Percentiles rank a stretch among this genome's conserved stretches.
phyloP scores from a whole-genome alignment of 805 yeast species.

The Zygosaccharomyces rouxii region DNA sequence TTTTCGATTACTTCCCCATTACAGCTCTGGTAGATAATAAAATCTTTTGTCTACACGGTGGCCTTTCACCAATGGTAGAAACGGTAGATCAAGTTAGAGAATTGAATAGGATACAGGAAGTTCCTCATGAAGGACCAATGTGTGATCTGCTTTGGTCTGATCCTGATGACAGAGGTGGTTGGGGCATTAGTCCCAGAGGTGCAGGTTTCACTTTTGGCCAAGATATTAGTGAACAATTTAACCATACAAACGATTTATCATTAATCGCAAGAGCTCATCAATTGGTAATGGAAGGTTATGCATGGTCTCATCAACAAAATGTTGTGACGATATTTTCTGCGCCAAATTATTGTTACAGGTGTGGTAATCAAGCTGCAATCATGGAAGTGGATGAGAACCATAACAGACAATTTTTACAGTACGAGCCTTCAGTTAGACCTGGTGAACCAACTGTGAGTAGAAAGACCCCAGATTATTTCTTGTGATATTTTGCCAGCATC shows the following conservation, averaged over 20 bases:
- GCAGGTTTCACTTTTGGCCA: conserved; percentile 98
- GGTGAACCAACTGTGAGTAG: conserved; percentile 97
- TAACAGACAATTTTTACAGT: conserved; percentile 86
- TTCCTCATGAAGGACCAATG: conserved; percentile 97
- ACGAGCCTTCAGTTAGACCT: conserved; percentile 94
- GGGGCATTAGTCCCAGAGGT: conserved; percentile 98
- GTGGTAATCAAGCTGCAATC: conserved; percentile 97
- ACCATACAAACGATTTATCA: conserved; percentile 80
- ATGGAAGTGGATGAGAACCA: conserved; percentile 97
- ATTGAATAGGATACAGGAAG: conserved; percentile 88
- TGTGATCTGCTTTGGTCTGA: conserved; percentile 96
- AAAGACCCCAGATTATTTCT: conserved; percentile 95
- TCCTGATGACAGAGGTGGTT: conserved; percentile 96
- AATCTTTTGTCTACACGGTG: conserved; percentile 91
- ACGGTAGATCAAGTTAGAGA: conserved; percentile 89
- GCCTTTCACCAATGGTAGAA: conserved; percentile 90
- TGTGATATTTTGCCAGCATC: conserved; percentile 39
- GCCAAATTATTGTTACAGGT: conserved; percentile 94
- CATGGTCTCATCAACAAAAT: conserved; percentile 91
- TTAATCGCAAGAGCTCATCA: conserved; percentile 94
- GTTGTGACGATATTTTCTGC: conserved; percentile 94
- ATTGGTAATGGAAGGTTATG: conserved; percentile 94
- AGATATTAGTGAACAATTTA: conserved; percentile 89
- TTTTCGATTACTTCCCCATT: conserved; percentile 89
- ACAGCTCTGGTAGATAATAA: conserved; percentile 90